Conservation (phyloP, 805 yeast species). For the Teunomyces aglyptinius region DNA sequence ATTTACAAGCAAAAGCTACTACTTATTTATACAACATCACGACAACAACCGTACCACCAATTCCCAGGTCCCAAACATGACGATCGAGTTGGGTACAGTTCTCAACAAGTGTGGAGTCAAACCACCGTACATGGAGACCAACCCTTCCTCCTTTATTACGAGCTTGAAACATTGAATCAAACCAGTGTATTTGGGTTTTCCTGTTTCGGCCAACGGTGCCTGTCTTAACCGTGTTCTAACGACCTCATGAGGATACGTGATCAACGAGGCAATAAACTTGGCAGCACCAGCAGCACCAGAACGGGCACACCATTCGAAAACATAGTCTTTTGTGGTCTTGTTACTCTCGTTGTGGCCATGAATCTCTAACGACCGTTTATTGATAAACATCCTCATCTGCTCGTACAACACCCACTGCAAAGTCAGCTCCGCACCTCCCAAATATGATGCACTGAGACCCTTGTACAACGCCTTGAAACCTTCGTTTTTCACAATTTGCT, state of each 20-base stretch:
- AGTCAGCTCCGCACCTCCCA: constrained; percentile 91
- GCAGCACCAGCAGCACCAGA: constrained; percentile 98
- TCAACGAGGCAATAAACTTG: constrained; percentile 84
- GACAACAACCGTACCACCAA: constrained; percentile 44
- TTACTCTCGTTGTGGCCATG: constrained; percentile 29
- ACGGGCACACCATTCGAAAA: constrained; percentile 90
- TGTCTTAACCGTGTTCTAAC: constrained; percentile 94
- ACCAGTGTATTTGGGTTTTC: constrained; percentile 85
- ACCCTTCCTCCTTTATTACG: constrained; percentile 89
- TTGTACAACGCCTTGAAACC: constrained; percentile 79
- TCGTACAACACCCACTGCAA: constrained; percentile 96
- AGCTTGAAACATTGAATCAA: constrained; percentile 81
- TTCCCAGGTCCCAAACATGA: constrained; percentile 99
- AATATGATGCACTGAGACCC: constrained; percentile 91
- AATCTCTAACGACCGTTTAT: constrained; percentile 43
- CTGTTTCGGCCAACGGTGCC: constrained; percentile 74
- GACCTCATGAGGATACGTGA: constrained; percentile 97
- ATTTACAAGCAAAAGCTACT: constrained; percentile 7
- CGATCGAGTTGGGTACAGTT: constrained; percentile 96
- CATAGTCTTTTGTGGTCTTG: constrained; percentile 53
- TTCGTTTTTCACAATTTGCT: constrained; percentile 66
- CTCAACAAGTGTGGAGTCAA: constrained; percentile 94
- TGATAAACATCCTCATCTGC: constrained; percentile 78
- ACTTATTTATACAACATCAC: constrained; percentile 6
- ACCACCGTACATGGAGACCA: constrained; percentile 94